A percentile compares a stretch with the other conserved stretches of the same genome.
These are phyloP conservation scores for Cryphonectria japonica DNA, from an alignment of 2,329 filamentous ascomycete genomes.

Conservation along the genomic window DNA sequence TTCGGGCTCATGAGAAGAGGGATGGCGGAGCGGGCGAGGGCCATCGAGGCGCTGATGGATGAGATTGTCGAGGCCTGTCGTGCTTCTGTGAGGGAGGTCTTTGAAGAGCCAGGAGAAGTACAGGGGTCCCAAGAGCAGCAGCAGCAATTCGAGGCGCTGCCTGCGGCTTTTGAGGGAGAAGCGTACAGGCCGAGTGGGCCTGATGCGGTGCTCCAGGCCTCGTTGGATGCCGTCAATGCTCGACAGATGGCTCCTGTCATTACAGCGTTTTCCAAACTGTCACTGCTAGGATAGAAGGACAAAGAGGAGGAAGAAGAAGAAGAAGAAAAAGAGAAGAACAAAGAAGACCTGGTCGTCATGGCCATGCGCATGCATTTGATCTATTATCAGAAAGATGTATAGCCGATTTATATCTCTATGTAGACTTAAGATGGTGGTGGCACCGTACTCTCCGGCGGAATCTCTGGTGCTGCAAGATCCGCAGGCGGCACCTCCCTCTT, in stretches of 20 bases:
- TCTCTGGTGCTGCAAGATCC: conserved; percentile 1
- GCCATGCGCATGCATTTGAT: neutral
- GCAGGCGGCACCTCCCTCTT: conserved; percentile 2
- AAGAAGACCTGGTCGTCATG: neutral
- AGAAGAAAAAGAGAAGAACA: neutral
- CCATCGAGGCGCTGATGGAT: conserved; percentile 72
- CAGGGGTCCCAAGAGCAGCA: conserved; percentile 29
- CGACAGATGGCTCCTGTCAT: conserved; percentile 54
- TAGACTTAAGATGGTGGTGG: conserved; percentile 20
- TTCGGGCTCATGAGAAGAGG: conserved; percentile 76
- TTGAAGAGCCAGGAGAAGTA: conserved; percentile 41
- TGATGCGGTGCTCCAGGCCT: conserved; percentile 57
- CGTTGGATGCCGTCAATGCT: conserved; percentile 49
- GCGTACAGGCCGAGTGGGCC: conserved; percentile 48
- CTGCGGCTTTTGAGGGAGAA: conserved; percentile 28
- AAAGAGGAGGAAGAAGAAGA: too few species aligned
- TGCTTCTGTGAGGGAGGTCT: conserved; percentile 72
- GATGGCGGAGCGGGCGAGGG: conserved; percentile 86
- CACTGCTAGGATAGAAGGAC: conserved; percentile 51
- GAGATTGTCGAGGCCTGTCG: conserved; percentile 75
- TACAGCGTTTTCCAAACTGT: conserved; percentile 52
- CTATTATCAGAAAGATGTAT: conserved; percentile 19
- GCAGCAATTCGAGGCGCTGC: conserved; percentile 31
- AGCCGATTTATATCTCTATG: neutral
- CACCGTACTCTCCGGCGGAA: neutral